Base-by-base conservation (phyloP, 192 early-diverging fungal genomes). In the Gamsiella multidivaricata region DNA sequence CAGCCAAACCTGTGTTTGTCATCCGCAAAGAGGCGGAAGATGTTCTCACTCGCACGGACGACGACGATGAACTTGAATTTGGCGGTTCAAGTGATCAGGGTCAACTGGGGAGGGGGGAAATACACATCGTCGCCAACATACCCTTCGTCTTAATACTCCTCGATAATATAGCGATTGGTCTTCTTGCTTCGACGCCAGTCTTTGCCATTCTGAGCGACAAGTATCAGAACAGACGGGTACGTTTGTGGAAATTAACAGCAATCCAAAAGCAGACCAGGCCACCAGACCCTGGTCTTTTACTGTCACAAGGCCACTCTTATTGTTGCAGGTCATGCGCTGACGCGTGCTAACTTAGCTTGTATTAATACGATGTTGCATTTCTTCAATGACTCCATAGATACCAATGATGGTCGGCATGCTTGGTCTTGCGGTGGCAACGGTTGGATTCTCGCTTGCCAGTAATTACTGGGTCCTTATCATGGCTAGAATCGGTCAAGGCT, bases 341-440 rank as follows among this genome's bases (percentile, higher is more conserved):
- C 14, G 7, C 39, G 39, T 41, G 14, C 14, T 41, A 41, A 41
- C 39, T 41, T 14, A 10, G 39, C 39, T 41, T 41, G 14, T 41
- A 7, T 23, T 22, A 50, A 18, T 11, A 42, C 12, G 18, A 42
- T 15, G 18, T n/a, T n/a, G n/a, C n/a, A n/a, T n/a, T n/a, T n/a
- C n/a, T n/a, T n/a, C n/a, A n/a, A 14, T 41, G 15, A 1, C 18
- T 22, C 47, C n/a, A 0, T 50, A 82, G 81, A 69, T 87, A 79
- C 92, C 91, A 28, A 94, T 93, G 91, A 84, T 92, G 56, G 49
- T 89, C 32, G 90, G 91, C 14, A 88, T 94, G 76, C 34, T 88
- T 10, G 87, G 89, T 8, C 78, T 92, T 34, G 87, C 83, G 14
- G 75, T 90, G 3, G 87, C 91, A 5, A 89, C 91, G 11, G 58